A percentile compares a stretch with the other conserved stretches of the same genome.
phyloP scores from a whole-genome alignment of 305 asterid genomes.

The Striga hermonthica region DNA sequence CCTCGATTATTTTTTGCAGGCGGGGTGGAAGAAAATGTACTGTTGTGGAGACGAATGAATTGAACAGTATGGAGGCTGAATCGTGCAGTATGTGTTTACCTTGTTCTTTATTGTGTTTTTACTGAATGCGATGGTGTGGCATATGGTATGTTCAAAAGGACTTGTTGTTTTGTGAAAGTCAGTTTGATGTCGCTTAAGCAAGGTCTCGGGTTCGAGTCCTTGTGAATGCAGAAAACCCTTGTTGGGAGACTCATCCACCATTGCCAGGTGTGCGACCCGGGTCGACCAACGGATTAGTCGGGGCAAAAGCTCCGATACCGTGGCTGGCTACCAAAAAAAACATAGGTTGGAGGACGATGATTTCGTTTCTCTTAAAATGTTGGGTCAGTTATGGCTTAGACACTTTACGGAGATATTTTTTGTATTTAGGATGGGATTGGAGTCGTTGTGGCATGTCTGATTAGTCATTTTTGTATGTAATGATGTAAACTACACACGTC shows the following conservation, averaged over 20 bases:
- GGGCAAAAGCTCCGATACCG: no score
- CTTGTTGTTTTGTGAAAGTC: neutral
- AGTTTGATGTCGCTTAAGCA: no score
- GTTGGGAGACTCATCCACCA: no score
- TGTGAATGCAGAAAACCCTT: no score
- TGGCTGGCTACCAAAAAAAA: no score
- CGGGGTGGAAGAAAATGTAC: conserved; percentile 31
- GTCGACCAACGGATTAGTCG: no score
- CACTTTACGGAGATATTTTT: neutral
- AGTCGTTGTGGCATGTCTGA: neutral
- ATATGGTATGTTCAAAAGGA: neutral
- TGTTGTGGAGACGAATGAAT: conserved; percentile 29
- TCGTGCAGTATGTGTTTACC: neutral
- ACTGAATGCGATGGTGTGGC: neutral
- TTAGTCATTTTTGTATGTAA: neutral
- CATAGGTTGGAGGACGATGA: neutral
- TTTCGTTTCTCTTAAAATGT: no score
- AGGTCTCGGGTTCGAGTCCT: no score
- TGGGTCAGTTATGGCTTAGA: neutral
- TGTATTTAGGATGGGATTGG: neutral
- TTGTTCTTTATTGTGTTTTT: neutral
- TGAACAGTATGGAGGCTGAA: conserved; percentile 29
- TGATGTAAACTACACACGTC: conserved; percentile 8
- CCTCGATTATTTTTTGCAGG: conserved; percentile 33
- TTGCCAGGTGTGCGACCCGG: no score